These are phyloP conservation scores for Adiantum capillusveneris DNA, from an alignment of 75 land plant genomes.

Conservation along the genomic window DNA sequence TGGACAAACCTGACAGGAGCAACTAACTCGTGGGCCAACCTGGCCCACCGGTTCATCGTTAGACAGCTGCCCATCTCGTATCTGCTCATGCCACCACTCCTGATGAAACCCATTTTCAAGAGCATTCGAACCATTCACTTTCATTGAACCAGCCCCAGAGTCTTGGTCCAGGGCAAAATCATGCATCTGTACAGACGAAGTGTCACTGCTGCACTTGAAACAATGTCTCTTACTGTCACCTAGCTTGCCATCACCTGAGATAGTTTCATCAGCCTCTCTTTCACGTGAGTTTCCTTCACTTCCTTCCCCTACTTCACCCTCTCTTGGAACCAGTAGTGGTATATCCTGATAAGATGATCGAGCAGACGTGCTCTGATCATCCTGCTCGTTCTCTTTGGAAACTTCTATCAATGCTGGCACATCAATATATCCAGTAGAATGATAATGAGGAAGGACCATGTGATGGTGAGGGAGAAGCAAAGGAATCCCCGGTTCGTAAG, in stretches of 20 bases:
- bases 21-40: constrained; percentile 68
- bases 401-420: neutral
- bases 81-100: constrained; percentile 85
- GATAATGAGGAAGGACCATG: constrained; percentile 97
- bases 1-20: constrained; percentile 70
- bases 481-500: constrained; percentile 85
- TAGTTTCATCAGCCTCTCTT: neutral
- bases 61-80: constrained; percentile 45
- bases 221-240: neutral
- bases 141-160: constrained; percentile 1
- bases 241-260: neutral
- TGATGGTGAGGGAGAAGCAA: constrained; percentile 94
- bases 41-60: constrained; percentile 46
- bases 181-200: constrained; percentile 61
- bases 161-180: constrained; percentile 68
- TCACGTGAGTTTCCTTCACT: constrained; percentile 10
- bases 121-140: neutral
- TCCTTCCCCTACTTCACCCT: constrained; percentile 26
- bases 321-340: constrained; percentile 74
- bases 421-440: constrained; percentile 35
- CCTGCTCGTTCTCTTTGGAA: constrained; percentile 21
- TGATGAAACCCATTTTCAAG: constrained; percentile 9
- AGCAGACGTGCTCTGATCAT: constrained; percentile 28
- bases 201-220: neutral
- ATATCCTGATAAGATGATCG: constrained; percentile 67